Percentiles rank a stretch among this genome's conserved stretches.
These are phyloP conservation scores for Scheffersomyces segobiensis DNA, from an alignment of 1,139 yeast species.

Conservation along the genomic window DNA sequence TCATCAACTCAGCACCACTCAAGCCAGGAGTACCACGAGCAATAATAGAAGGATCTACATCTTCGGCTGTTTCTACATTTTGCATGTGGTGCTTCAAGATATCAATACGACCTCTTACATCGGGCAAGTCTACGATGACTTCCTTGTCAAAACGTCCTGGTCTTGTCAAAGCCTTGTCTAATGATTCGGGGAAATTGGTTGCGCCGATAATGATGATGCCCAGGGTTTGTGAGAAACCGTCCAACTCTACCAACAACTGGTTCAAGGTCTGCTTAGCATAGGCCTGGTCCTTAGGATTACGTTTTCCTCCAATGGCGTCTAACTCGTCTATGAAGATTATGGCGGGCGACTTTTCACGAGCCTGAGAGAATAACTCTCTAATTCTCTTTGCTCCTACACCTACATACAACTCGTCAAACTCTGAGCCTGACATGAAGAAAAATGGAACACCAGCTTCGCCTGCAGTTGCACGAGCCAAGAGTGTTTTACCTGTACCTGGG, in stretches of 20 bases:
- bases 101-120: slow-evolving; percentile 94
- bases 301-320: slow-evolving; percentile 97
- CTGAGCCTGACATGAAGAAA: slow-evolving; percentile 97
- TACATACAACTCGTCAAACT: slow-evolving; percentile 95
- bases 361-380: slow-evolving; percentile 89
- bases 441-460: slow-evolving; percentile 99
- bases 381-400: slow-evolving; percentile 99
- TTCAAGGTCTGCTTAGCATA: slow-evolving; percentile 96
- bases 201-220: slow-evolving; percentile 98
- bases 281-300: slow-evolving; percentile 97
- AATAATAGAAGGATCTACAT: slow-evolving; percentile 82
- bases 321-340: slow-evolving; percentile 94
- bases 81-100: slow-evolving; percentile 90
- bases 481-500: slow-evolving; percentile 99
- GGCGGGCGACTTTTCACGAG: slow-evolving; percentile 94
- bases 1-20: slow-evolving; percentile 95
- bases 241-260: slow-evolving; percentile 92
- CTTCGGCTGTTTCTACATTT: slow-evolving; percentile 80
- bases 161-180: slow-evolving; percentile 95
- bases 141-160: slow-evolving; percentile 98
- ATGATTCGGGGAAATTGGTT: slow-evolving; percentile 94
- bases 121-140: slow-evolving; percentile 94
- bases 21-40: slow-evolving; percentile 98
- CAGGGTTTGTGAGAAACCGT: slow-evolving; percentile 90
- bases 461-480: slow-evolving; percentile 96